phyloP scores from a whole-genome alignment of 2,329 filamentous ascomycete species.

The Periconia macrospinosa region DNA sequence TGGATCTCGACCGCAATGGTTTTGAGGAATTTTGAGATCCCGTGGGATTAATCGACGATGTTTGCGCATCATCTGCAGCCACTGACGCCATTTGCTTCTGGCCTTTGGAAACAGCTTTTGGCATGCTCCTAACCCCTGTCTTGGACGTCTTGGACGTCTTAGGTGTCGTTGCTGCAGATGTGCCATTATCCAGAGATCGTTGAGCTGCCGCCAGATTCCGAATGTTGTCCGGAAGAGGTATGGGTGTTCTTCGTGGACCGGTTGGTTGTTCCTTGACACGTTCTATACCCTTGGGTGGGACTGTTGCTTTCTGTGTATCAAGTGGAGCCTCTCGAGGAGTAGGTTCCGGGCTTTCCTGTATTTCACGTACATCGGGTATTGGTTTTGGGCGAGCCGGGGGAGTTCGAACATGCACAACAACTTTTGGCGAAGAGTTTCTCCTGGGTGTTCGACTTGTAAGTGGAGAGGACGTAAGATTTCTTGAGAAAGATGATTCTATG shows the following conservation, averaged over 20 bases:
- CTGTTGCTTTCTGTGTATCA: not conserved
- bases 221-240: slow-evolving; percentile 8
- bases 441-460: not conserved
- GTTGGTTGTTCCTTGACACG: not conserved
- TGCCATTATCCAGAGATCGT: not conserved
- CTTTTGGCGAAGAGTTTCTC: slow-evolving; percentile 1
- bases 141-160: not conserved
- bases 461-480: not conserved
- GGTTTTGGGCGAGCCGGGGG: not conserved
- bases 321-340: not conserved
- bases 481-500: not conserved
- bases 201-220: not conserved
- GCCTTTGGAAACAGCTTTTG: not conserved
- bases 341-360: not conserved
- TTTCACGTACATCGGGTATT: not conserved
- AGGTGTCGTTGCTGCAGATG: not conserved
- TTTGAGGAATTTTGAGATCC: not conserved
- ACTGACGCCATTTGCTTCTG: not conserved
- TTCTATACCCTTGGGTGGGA: not conserved
- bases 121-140: not conserved
- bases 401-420: slow-evolving; percentile 16
- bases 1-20: not conserved
- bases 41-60: not conserved
- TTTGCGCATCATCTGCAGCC: not conserved
- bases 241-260: slow-evolving; percentile 6